Base-by-base conservation (phyloP, 768 basidiomycete species). In the Phaeolepiota aurea region DNA sequence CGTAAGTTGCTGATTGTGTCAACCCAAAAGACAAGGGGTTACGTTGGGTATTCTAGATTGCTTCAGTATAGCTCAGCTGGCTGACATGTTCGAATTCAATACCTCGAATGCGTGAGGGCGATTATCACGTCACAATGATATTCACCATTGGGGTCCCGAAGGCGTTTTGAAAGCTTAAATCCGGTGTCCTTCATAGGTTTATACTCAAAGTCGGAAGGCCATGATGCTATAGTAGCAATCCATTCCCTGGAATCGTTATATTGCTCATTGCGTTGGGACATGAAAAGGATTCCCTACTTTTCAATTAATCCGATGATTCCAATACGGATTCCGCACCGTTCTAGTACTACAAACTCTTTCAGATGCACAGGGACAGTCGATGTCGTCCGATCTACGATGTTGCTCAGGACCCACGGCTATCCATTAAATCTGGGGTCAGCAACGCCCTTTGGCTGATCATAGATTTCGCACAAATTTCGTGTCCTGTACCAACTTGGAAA, bases 221-320 rank as follows among this genome's bases (percentile, higher is more conserved):
- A 96, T 5, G 88, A 79, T 0, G 88, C 65, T 5, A 96, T 77
- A 1, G 91, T 93, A 18, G 69, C 70, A 38, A 94, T 90, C 91
- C 91, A 94, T 51, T 87, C 86, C 55, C 89, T 92, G 38, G 13
- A 20, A 32, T 18, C 37, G 14, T 30, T 31, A 32, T 16, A 14
- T 18, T 34, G 20, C 33, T 35, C n/a, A 23, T 22, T 32, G 23
- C 28, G 16, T 37, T 40, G 12, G 22, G 13, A 5, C 13, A 23
- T 30, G 25, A 28, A 7, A 28, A 28, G 25, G n/a, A 36, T 31
- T 20, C 18, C 20, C 10, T 22, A 91, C 91, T 85, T 69, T 58
- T 96, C 91, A 1, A 92, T 85, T 0, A 96, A 71, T 2, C 91
- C 91, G 34, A 96, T 82, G 20, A 93, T 55, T 3, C 91, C 91